Evolutionary conservation across 306 rosid species (phyloP).

Genomic region (barrel medic (Medicago truncatula)): DNA sequence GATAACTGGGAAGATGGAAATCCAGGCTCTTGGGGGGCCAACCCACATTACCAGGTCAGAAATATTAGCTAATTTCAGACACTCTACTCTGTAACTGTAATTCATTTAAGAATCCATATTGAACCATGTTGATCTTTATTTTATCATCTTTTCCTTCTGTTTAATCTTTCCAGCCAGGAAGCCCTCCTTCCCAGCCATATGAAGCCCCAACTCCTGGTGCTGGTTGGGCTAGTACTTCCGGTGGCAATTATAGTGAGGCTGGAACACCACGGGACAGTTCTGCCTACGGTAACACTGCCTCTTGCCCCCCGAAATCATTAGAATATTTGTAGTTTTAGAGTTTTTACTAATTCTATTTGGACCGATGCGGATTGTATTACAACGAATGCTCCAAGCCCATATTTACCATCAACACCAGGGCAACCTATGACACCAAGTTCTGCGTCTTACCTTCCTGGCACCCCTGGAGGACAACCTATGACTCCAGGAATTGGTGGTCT

Average conservation of each 20-base stretch:
- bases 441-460: too few relatives aligned
- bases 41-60: constrained; percentile 94
- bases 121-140: constrained; percentile 1
- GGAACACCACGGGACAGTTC: constrained; percentile 91
- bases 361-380: constrained; percentile 41
- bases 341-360: constrained; percentile 31
- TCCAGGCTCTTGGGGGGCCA: constrained; percentile 95
- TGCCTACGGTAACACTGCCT: constrained; percentile 63
- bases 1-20: constrained; percentile 99
- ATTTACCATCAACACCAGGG: constrained; percentile 98
- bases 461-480: constrained; percentile 98
- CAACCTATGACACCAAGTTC: constrained; percentile 99
- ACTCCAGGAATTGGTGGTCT: constrained; percentile 98
- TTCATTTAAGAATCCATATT: constrained; percentile 11
- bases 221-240: constrained; percentile 95
- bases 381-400: constrained; percentile 99
- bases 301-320: constrained; percentile 8
- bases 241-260: constrained; percentile 92
- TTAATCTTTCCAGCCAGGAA: constrained; percentile 74
- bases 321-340: neutral
- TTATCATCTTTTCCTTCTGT: constrained; percentile 9
- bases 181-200: constrained; percentile 86
- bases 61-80: constrained; percentile 31
- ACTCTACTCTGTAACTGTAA: constrained; percentile 19
- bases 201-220: constrained; percentile 99